These are phyloP conservation scores for Pyrus communis DNA, from an alignment of 306 rosid genomes.

Conservation along the genomic window DNA sequence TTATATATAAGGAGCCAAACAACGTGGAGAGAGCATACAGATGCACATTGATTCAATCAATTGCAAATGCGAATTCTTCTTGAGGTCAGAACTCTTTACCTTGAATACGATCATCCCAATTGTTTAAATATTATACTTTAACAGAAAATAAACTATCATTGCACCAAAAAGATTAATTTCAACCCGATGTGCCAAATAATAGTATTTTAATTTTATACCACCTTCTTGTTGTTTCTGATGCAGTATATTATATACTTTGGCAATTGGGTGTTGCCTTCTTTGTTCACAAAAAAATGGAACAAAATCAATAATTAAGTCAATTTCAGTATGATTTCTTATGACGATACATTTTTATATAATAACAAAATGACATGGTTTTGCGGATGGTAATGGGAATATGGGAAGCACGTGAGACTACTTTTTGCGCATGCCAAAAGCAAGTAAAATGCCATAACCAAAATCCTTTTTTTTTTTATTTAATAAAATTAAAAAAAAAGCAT, in stretches of 20 bases:
- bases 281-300: background rate
- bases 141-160: constrained; percentile 26
- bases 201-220: constrained; percentile 1
- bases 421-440: constrained; percentile 83
- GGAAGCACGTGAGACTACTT: constrained; percentile 76
- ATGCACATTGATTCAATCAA: background rate
- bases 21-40: background rate
- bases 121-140: background rate
- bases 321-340: background rate
- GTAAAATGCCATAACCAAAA: constrained; percentile 13
- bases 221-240: background rate
- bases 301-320: constrained; percentile 4
- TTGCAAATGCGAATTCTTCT: background rate
- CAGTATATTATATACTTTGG: background rate
- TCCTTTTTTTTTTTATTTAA: background rate
- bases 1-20: too few species aligned
- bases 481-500: background rate
- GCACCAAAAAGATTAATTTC: constrained; percentile 47
- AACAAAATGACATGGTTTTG: background rate
- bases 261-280: constrained; percentile 33
- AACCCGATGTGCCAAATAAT: constrained; percentile 30
- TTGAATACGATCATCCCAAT: background rate
- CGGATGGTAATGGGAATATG: constrained; percentile 22
- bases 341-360: background rate
- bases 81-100: background rate